Percentiles rank a stretch among this genome's conserved stretches.
Evolutionary conservation across 768 basidiomycete species (phyloP).

Genomic region (Termitomyces sp.): DNA sequence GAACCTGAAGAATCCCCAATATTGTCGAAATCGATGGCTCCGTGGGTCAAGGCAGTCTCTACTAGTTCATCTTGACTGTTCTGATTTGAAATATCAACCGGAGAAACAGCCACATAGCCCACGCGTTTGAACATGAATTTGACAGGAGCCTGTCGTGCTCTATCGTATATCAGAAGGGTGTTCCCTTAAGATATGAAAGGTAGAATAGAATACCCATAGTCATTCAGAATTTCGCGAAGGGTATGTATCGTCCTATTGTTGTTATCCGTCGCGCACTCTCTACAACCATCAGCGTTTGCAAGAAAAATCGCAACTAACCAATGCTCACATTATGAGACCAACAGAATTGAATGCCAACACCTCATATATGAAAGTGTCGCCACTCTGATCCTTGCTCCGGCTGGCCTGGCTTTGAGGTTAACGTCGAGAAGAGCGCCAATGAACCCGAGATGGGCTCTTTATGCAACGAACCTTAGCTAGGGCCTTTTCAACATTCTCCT

Average conservation of each 20-base stretch:
- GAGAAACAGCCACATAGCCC: constrained; percentile 46
- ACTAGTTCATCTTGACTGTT: constrained; percentile 29
- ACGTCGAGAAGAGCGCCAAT: not conserved
- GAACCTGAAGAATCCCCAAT: constrained; percentile 1
- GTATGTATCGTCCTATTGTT: constrained; percentile 56
- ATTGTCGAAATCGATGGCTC: constrained; percentile 19
- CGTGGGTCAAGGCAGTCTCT: constrained; percentile 13
- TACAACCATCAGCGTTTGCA: constrained; percentile 15
- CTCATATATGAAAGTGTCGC: constrained; percentile 54
- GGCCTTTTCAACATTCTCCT: constrained; percentile 64
- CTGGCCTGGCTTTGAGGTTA: constrained; percentile 31
- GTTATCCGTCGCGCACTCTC: constrained; percentile 65
- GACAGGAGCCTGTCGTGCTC: constrained; percentile 60
- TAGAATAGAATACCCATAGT: constrained; percentile 34
- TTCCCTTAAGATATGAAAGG: not conserved
- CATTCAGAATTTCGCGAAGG: constrained; percentile 47
- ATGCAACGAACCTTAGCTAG: constrained; percentile 43
- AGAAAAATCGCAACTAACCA: not conserved
- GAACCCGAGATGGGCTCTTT: not conserved
- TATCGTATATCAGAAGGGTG: constrained; percentile 19
- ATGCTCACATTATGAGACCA: constrained; percentile 59
- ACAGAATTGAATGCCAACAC: constrained; percentile 55
- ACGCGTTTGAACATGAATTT: constrained; percentile 60
- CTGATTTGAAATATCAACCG: constrained; percentile 21
- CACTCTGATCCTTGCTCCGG: constrained; percentile 42